Evolutionary conservation across 2,329 filamentous ascomycete genomes (phyloP).

Genomic region (Hirsutella thompsonii): DNA sequence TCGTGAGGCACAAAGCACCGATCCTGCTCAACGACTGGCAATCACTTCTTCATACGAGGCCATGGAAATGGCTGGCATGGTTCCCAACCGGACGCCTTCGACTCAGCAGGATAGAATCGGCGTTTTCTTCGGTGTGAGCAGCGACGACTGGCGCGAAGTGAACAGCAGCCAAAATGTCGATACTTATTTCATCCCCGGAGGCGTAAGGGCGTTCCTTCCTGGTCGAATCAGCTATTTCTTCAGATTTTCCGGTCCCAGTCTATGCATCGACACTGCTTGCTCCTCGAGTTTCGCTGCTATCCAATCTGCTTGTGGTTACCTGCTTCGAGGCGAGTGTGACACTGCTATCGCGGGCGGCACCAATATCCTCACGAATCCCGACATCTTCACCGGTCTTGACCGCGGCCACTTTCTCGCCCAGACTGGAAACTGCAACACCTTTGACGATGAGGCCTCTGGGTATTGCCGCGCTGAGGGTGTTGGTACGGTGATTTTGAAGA

Average conservation of each 20-base stretch:
- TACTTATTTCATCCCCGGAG: slow-evolving; percentile 34
- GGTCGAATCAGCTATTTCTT: slow-evolving; percentile 53
- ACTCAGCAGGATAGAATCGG: slow-evolving; percentile 49
- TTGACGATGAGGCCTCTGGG: slow-evolving; percentile 68
- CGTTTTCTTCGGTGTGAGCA: slow-evolving; percentile 63
- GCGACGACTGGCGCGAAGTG: slow-evolving; percentile 66
- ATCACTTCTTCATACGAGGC: slow-evolving; percentile 2
- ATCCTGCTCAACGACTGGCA: slow-evolving; percentile 1
- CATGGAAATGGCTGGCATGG: slow-evolving; percentile 18
- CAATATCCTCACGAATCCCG: slow-evolving; percentile 51
- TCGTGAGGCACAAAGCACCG: slow-evolving; percentile 1
- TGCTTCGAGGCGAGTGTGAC: slow-evolving; percentile 61
- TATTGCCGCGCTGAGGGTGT: slow-evolving; percentile 73
- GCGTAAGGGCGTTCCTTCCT: slow-evolving; percentile 19
- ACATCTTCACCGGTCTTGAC: slow-evolving; percentile 64
- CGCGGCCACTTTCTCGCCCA: slow-evolving; percentile 66
- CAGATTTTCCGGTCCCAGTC: slow-evolving; percentile 61
- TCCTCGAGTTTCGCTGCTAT: slow-evolving; percentile 63
- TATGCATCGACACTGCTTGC: slow-evolving; percentile 66
- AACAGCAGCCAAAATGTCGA: slow-evolving; percentile 61
- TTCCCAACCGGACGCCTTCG: slow-evolving; percentile 50
- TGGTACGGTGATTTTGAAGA: slow-evolving; percentile 64
- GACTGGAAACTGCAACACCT: slow-evolving; percentile 47
- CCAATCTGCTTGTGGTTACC: slow-evolving; percentile 55
- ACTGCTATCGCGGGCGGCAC: slow-evolving; percentile 70